Conservation (phyloP, 495 filamentous ascomycete species). For the Aspergillus homomorphus region DNA sequence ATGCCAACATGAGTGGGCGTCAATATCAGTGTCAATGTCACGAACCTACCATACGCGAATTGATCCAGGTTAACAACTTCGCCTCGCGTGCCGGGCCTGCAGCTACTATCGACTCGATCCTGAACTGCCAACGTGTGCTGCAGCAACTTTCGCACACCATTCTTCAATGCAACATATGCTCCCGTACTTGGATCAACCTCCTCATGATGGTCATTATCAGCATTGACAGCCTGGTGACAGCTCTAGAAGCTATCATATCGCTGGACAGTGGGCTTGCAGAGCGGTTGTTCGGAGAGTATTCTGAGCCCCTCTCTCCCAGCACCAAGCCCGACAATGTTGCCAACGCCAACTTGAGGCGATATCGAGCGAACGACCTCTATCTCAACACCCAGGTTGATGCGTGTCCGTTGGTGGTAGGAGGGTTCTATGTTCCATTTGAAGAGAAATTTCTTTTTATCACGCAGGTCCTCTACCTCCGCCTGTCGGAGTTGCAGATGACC, state of each 20-base stretch:
- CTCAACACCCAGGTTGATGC: slow-evolving; percentile 27
- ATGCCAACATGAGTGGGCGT: neutral
- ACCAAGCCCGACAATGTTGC: slow-evolving; percentile 3
- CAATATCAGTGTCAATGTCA: slow-evolving; percentile 23
- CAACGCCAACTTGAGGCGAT: slow-evolving; percentile 5
- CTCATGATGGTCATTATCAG: slow-evolving; percentile 34
- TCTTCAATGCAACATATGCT: slow-evolving; percentile 32
- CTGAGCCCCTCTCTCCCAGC: slow-evolving; percentile 6
- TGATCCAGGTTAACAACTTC: slow-evolving; percentile 21
- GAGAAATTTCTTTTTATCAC: slow-evolving; percentile 34
- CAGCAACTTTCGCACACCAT: slow-evolving; percentile 30
- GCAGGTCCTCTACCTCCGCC: slow-evolving; percentile 29
- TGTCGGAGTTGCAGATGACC: slow-evolving; percentile 27
- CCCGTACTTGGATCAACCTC: slow-evolving; percentile 26
- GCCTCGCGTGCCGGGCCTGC: slow-evolving; percentile 16
- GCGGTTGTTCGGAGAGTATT: slow-evolving; percentile 15
- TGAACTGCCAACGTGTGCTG: slow-evolving; percentile 30
- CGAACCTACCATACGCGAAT: slow-evolving; percentile 20
- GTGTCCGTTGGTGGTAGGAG: slow-evolving; percentile 32
- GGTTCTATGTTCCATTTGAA: slow-evolving; percentile 29
- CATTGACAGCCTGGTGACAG: slow-evolving; percentile 34
- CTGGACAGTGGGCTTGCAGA: slow-evolving; percentile 18
- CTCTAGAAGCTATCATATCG: slow-evolving; percentile 25
- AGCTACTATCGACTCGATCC: slow-evolving; percentile 29
- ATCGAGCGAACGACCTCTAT: slow-evolving; percentile 8